Evolutionary conservation across 805 yeast genomes (phyloP).

Genomic region (Wickerhamiella sorbophila): DNA sequence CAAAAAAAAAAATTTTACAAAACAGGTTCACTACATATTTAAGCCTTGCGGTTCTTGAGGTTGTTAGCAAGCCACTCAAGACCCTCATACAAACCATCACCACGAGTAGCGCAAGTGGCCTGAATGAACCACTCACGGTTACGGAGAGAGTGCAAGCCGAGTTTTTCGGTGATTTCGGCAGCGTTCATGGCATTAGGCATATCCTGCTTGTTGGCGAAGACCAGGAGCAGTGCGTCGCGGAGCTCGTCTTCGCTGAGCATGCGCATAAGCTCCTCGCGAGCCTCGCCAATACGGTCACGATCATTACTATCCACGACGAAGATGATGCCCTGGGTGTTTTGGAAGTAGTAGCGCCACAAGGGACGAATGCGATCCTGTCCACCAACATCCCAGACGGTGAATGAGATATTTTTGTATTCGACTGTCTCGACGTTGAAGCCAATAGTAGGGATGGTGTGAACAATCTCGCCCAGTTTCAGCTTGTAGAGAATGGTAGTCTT

Average conservation of each 20-base stretch:
- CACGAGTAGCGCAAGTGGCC: constrained; percentile 98
- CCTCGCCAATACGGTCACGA: constrained; percentile 94
- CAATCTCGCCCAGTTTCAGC: constrained; percentile 89
- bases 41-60: constrained; percentile 45
- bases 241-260: constrained; percentile 97
- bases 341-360: constrained; percentile 97
- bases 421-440: constrained; percentile 97
- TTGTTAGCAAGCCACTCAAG: constrained; percentile 91
- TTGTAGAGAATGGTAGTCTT: constrained; percentile 92
- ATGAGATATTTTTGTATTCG: constrained; percentile 90
- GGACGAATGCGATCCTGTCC: constrained; percentile 99
- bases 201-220: constrained; percentile 97
- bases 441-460: constrained; percentile 91
- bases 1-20: too few species aligned
- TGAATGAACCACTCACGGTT: constrained; percentile 99
- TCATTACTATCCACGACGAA: constrained; percentile 97
- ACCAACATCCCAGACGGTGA: constrained; percentile 99
- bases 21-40: not conserved
- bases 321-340: constrained; percentile 96
- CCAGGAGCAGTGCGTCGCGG: constrained; percentile 88
- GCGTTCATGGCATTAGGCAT: constrained; percentile 98
- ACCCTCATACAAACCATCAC: constrained; percentile 97
- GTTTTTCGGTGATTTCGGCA: constrained; percentile 93
- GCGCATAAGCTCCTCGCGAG: constrained; percentile 95
- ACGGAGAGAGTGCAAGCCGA: constrained; percentile 92